Evolutionary conservation across 2,329 filamentous ascomycete genomes (phyloP).

Genomic region (Colletotrichum chlorophyti): DNA sequence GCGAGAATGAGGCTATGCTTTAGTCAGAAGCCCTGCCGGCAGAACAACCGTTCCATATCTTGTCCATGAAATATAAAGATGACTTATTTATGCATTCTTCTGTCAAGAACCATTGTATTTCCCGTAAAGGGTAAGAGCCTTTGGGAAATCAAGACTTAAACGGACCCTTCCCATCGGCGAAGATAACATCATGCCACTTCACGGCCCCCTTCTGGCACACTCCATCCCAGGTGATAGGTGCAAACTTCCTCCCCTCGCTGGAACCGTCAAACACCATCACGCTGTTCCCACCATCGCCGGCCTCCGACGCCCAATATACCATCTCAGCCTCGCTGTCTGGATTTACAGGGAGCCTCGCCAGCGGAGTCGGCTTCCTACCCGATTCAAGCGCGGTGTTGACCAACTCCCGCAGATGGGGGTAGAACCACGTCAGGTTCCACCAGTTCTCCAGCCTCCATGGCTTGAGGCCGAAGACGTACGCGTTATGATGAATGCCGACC

Average conservation of each 20-base stretch:
- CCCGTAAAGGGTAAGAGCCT: too few species aligned
- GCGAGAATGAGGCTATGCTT: too few species aligned
- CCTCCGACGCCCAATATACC: slow-evolving; percentile 34
- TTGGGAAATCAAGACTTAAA: too few species aligned
- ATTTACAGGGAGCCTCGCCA: slow-evolving; percentile 30
- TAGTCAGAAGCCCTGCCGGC: too few species aligned
- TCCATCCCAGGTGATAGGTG: slow-evolving; percentile 38
- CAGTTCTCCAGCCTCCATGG: slow-evolving; percentile 39
- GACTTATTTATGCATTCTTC: too few species aligned
- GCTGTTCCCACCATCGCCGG: slow-evolving; percentile 20
- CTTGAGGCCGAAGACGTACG: slow-evolving; percentile 41
- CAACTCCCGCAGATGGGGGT: slow-evolving; percentile 39
- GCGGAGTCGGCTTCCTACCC: slow-evolving; percentile 26
- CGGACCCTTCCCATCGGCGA: slow-evolving; percentile 41
- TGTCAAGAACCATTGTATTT: too few species aligned
- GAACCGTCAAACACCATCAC: slow-evolving; percentile 34
- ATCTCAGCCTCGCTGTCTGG: slow-evolving; percentile 18
- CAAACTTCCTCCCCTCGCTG: slow-evolving; percentile 29
- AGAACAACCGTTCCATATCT: too few species aligned
- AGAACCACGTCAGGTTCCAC: slow-evolving; percentile 46
- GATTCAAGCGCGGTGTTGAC: slow-evolving; percentile 34
- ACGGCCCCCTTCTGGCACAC: slow-evolving; percentile 39
- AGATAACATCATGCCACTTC: slow-evolving; percentile 42
- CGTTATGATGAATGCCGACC: slow-evolving; percentile 46
- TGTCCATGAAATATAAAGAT: too few species aligned